Base-by-base conservation (phyloP, 164 flowering plant species). In the Brasenia schreberi region DNA sequence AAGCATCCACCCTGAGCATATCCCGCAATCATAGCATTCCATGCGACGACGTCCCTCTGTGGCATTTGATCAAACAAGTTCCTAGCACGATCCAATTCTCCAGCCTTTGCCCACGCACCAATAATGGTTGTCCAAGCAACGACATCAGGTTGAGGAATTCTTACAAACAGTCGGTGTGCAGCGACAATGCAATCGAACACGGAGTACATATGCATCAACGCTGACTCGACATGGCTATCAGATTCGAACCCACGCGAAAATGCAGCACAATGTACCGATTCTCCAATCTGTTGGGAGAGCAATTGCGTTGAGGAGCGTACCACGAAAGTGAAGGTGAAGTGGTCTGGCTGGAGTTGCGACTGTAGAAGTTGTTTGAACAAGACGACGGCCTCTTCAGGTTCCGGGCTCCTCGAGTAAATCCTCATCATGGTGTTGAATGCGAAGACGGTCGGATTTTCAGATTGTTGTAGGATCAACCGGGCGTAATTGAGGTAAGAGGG, bases 1-100 rank as follows among this genome's bases (percentile, higher is more conserved):
- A 83, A 72, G 62, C 68, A 5, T 67, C 84, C 87, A 43, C 78
- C 69, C 39, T 80, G 85, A 4, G 69, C 75, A 64, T 82, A 81
- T 23, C 86, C 87, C 0, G 87, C 70, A 53, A 85, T 77, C 82
- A 85, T 83, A 0, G 87, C 82, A 69, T 72, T 85, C 86, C 86
- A 85, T 0, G 85, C 78, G 52, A 76, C 64, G 0, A 65, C 68
- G 62, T 85, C 87, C 60, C 73, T 70, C 0, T 64, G n/a, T 11
- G 81, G 81, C 90, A 85, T 85, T 78, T 69, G 59, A 64, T 84
- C 86, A 66, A 85, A 85, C 78, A 83, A 5, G 19, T 75, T 18
- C 59, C 79, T 66, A 1, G 87, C 86, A 63, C 73, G 67, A 59
- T 33, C 73, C 1, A 83, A 65, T 9, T 80, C 76, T 0, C 84